Percentiles rank a stretch among this genome's conserved stretches.
Evolutionary conservation across 352 stramenopile species (phyloP).

Genomic region (Phytophthora constricta): DNA sequence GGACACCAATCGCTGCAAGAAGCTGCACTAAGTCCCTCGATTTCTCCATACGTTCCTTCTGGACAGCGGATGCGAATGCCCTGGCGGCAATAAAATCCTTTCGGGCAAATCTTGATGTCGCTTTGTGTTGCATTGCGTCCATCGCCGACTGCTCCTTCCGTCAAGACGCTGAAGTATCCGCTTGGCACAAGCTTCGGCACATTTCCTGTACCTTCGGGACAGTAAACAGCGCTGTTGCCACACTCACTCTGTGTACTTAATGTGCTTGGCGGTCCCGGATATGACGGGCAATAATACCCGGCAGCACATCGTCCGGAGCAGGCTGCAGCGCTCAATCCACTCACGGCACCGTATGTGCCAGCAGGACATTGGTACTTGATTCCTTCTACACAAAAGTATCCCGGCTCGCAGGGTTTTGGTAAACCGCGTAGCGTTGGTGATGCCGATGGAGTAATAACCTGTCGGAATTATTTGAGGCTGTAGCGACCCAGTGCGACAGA

Average conservation of each 20-base stretch:
- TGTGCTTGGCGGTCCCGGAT: constrained; percentile 50
- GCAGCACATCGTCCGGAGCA: constrained; percentile 72
- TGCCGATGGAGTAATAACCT: constrained; percentile 80
- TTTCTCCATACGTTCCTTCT: constrained; percentile 66
- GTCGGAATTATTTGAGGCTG: constrained; percentile 34
- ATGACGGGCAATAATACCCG: constrained; percentile 79
- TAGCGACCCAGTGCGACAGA: constrained; percentile 63
- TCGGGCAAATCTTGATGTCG: constrained; percentile 54
- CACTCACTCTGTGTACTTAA: constrained; percentile 56
- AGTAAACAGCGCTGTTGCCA: constrained; percentile 59
- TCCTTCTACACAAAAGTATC: constrained; percentile 77
- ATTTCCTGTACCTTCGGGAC: constrained; percentile 62
- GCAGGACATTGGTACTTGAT: constrained; percentile 74
- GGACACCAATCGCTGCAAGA: constrained; percentile 76
- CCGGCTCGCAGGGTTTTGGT: constrained; percentile 69
- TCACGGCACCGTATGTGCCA: constrained; percentile 69
- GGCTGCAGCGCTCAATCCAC: constrained; percentile 37
- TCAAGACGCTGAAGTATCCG: constrained; percentile 63
- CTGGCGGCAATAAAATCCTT: constrained; percentile 74
- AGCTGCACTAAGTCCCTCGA: constrained; percentile 48
- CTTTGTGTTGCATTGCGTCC: constrained; percentile 63
- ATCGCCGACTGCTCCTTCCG: constrained; percentile 41
- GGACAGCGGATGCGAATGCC: constrained; percentile 75
- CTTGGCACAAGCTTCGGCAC: constrained; percentile 43
- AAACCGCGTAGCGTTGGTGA: constrained; percentile 63